Evolutionary conservation across 2,329 filamentous ascomycete genomes (phyloP), one percentile per base, ranked within the genome.

Genomic region (Aureobasidium sp.): DNA sequence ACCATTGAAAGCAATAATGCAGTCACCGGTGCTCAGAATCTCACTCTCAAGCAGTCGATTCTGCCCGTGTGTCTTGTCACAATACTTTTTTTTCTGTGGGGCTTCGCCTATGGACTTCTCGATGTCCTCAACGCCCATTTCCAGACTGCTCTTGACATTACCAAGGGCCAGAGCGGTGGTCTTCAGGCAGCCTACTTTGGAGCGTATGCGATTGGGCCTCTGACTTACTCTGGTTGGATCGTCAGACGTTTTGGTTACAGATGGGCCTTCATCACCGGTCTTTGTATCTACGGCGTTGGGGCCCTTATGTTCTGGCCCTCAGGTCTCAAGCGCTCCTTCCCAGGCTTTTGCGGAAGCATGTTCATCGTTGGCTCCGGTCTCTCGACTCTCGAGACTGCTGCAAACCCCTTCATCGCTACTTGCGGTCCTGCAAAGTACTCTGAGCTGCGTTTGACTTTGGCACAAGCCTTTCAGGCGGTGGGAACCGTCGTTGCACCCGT

Each of bases 11-110:
- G 53, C 53, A 57, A 57, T 29, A 57, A 57, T 35, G 53, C 53
- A n/a, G 40, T 57, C 4, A 57, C 53, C 9, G 53, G 53, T 23
- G 53, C 53, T 27, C 53, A 57, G 13, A 57, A 57, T 13, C 53
- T 90, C 63, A 88, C 85, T 0, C 70, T 89, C 31, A 77, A 84
- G 57, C 79, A 88, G 67, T 89, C 86, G 13, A 77, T 90, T 57
- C 81, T 81, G 65, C 87, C 87, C 3, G 78, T 89, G 47, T 75
- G 77, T 59, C 78, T 90, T 4, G 86, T 89, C 55, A 86, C 83
- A 0, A 74, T 84, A 50, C 72, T 86, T 1, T 86, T 86, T 74
- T 85, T 86, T 69, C 77, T 87, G 23, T 85, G 83, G 83, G 75
- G 81, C 27, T 83, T 82, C 69, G 76, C 74, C 23, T 83, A 83